Evolutionary conservation across 768 basidiomycete genomes (phyloP).

Genomic region (Lentinula edodes): DNA sequence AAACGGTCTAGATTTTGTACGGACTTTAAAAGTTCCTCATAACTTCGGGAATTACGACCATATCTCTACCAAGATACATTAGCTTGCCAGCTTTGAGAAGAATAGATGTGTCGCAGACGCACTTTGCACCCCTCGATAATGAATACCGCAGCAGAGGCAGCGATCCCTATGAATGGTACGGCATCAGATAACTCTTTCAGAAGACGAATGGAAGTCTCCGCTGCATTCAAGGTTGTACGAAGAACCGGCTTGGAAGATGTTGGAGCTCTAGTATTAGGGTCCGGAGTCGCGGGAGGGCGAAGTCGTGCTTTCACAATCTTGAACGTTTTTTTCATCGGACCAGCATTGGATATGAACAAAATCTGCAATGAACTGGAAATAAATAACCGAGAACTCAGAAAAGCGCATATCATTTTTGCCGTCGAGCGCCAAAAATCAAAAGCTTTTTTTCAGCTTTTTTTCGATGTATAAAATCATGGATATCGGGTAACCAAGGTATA

Average conservation of each 20-base stretch:
- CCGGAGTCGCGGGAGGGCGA: neutral
- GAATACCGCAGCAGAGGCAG: neutral
- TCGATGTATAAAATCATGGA: no score
- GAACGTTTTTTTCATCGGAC: neutral
- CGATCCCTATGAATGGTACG: neutral
- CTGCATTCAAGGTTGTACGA: neutral
- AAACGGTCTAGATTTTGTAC: neutral
- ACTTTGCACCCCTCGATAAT: conserved; percentile 1
- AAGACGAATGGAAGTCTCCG: neutral
- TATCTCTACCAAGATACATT: neutral
- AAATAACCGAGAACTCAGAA: no score
- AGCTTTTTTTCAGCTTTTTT: no score
- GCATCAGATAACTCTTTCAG: conserved; percentile 1
- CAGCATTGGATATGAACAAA: no score
- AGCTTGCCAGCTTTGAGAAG: neutral
- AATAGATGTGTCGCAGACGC: neutral
- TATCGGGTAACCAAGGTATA: no score
- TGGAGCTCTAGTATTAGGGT: neutral
- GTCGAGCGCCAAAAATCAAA: no score
- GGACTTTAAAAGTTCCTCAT: neutral
- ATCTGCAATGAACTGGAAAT: no score
- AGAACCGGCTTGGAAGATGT: neutral
- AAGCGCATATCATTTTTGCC: no score
- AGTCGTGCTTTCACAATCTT: neutral
- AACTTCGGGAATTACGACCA: neutral